A percentile compares a stretch with the other conserved stretches of the same genome.
Evolutionary conservation across 1,139 yeast genomes (phyloP).

Genomic region (Magnusiomyces paraingens): DNA sequence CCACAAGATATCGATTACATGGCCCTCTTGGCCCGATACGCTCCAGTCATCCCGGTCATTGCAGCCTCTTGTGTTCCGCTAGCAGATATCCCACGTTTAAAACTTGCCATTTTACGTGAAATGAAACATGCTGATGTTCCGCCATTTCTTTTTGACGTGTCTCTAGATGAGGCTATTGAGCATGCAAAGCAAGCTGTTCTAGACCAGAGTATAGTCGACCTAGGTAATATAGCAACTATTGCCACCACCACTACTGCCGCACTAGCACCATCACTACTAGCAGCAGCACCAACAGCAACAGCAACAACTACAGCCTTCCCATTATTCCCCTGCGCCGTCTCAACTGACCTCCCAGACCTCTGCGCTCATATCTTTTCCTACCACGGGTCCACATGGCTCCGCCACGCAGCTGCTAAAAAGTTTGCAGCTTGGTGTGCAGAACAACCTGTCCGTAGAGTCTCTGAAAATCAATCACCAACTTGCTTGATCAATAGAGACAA

Average conservation of each 20-base stretch:
- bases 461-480: constrained; percentile 3
- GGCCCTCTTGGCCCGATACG: constrained; percentile 20
- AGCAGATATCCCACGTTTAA: constrained; percentile 21
- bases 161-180: constrained; percentile 23
- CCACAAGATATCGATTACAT: constrained; percentile 26
- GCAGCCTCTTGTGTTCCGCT: constrained; percentile 21
- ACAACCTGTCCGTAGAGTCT: neutral
- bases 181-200: neutral
- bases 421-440: constrained; percentile 24
- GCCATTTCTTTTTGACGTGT: constrained; percentile 27
- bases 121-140: constrained; percentile 19
- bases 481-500: neutral
- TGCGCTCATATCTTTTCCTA: constrained; percentile 25
- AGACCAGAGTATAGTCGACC: neutral
- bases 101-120: constrained; percentile 21
- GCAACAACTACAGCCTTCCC: too few relatives aligned
- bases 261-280: too few relatives aligned
- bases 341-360: constrained; percentile 22
- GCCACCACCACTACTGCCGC: too few relatives aligned
- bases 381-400: constrained; percentile 28
- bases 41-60: constrained; percentile 30
- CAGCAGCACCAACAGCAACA: too few relatives aligned
- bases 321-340: constrained; percentile 1
- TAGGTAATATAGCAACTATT: constrained; percentile 6
- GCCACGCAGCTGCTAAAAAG: constrained; percentile 26